Conservation (phyloP, 2,329 filamentous ascomycete genomes). For the Exophiala sp. region DNA sequence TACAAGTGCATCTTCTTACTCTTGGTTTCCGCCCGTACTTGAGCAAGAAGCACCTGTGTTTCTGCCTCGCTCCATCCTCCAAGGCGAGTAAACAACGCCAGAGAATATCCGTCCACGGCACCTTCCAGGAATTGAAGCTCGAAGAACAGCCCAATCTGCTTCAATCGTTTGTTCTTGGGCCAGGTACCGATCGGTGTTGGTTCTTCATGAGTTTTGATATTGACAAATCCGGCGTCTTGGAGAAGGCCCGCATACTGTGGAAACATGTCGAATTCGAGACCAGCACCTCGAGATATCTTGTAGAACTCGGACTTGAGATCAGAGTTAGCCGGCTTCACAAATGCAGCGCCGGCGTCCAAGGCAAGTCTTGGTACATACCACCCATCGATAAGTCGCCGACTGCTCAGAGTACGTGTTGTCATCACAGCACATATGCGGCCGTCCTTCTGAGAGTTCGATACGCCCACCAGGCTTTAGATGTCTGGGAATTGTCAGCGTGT, state of each 20-base stretch:
- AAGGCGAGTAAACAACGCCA: slow-evolving; percentile 2
- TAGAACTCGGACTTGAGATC: neutral
- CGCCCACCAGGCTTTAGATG: neutral
- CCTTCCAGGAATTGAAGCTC: slow-evolving; percentile 3
- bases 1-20: slow-evolving; percentile 7
- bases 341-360: neutral
- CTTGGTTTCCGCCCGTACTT: neutral
- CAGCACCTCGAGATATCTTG: neutral
- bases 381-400: neutral
- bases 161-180: slow-evolving; percentile 1
- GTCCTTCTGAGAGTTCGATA: slow-evolving; percentile 1
- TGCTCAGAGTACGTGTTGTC: neutral
- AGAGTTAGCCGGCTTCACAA: neutral
- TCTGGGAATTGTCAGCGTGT: neutral
- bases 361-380: neutral
- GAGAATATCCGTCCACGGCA: slow-evolving; percentile 2
- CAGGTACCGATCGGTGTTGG: neutral
- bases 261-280: slow-evolving; percentile 1
- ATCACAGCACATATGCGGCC: neutral
- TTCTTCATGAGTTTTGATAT: slow-evolving; percentile 1
- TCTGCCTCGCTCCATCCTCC: slow-evolving; percentile 2
- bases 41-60: slow-evolving; percentile 2
- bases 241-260: neutral
- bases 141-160: slow-evolving; percentile 2
- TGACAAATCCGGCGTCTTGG: neutral